Percentiles rank a stretch among this genome's conserved stretches.
Evolutionary conservation across 768 basidiomycete species (phyloP).

Genomic region (Pleurotus eryngii): DNA sequence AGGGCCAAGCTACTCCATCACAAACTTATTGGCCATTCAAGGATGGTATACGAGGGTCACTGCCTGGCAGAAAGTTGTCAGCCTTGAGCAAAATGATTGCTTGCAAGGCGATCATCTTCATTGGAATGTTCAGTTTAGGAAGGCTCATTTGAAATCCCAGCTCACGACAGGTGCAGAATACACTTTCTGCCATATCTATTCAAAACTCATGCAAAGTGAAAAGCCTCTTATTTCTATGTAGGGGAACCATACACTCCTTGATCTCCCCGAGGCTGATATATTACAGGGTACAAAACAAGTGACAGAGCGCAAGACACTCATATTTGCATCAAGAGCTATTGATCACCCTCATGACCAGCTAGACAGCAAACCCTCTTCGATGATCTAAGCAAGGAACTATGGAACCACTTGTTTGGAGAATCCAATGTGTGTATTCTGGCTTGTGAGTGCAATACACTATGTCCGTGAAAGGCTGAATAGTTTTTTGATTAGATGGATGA

Average conservation of each 20-base stretch:
- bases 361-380: slow-evolving; percentile 90
- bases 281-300: slow-evolving; percentile 74
- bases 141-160: no score
- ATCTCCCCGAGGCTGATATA: slow-evolving; percentile 81
- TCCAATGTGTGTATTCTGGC: slow-evolving; percentile 99
- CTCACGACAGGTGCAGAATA: neutral
- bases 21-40: no score
- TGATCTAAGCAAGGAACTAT: slow-evolving; percentile 89
- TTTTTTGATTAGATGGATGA: slow-evolving; percentile 57
- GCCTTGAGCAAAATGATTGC: no score
- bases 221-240: slow-evolving; percentile 93
- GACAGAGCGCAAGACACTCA: slow-evolving; percentile 85
- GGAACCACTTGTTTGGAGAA: slow-evolving; percentile 93
- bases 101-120: no score
- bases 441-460: slow-evolving; percentile 58
- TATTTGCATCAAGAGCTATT: slow-evolving; percentile 95
- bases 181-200: neutral
- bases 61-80: no score
- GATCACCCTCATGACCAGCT: slow-evolving; percentile 92
- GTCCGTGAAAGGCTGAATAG: neutral
- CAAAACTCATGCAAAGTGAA: slow-evolving; percentile 82
- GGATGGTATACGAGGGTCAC: no score
- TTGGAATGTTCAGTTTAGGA: no score
- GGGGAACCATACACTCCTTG: slow-evolving; percentile 88
- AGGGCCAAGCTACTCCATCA: no score